Evolutionary conservation across 192 early-diverging fungal genomes (phyloP).

Genomic region (Rhizoclosmatium globosum): DNA sequence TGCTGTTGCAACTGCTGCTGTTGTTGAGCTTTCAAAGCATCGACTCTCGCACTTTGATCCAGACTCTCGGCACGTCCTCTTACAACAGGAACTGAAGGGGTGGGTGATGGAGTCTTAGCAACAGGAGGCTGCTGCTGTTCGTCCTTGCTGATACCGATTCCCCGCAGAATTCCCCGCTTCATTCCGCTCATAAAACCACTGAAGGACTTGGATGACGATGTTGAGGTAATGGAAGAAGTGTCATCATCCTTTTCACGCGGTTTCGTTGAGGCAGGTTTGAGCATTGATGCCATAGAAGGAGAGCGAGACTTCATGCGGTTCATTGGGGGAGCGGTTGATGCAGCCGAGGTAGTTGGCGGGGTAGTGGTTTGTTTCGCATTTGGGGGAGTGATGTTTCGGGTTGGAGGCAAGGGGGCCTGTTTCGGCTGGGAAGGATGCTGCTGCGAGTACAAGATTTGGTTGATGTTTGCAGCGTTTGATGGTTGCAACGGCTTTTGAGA

Average conservation of each 20-base stretch:
- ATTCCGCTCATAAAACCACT: conserved; percentile 30
- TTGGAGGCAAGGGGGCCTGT: not conserved
- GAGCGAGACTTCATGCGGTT: not conserved
- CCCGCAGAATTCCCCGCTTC: conserved; percentile 23
- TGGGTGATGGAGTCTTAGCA: not conserved
- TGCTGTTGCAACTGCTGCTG: not conserved
- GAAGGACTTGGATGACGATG: conserved; percentile 20
- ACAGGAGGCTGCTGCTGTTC: not conserved
- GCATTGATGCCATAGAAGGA: not conserved
- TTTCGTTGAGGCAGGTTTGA: not conserved
- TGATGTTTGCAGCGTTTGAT: too few species aligned
- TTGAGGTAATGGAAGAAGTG: conserved; percentile 9
- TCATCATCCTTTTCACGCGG: conserved; percentile 14
- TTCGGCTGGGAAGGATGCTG: not conserved
- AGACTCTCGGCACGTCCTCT: too few species aligned
- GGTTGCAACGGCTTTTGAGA: not conserved
- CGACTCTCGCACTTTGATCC: too few species aligned
- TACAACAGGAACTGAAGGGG: not conserved
- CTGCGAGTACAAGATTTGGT: not conserved
- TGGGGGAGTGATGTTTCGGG: not conserved
- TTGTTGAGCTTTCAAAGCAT: too few species aligned
- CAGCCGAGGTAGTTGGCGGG: not conserved
- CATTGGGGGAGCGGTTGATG: not conserved
- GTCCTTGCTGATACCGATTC: not conserved
- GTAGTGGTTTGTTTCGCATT: not conserved